A percentile compares a stretch with the other conserved stretches of the same genome.
Conservation (phyloP, 108 stramenopile species). For the Nitzschia sp. region DNA sequence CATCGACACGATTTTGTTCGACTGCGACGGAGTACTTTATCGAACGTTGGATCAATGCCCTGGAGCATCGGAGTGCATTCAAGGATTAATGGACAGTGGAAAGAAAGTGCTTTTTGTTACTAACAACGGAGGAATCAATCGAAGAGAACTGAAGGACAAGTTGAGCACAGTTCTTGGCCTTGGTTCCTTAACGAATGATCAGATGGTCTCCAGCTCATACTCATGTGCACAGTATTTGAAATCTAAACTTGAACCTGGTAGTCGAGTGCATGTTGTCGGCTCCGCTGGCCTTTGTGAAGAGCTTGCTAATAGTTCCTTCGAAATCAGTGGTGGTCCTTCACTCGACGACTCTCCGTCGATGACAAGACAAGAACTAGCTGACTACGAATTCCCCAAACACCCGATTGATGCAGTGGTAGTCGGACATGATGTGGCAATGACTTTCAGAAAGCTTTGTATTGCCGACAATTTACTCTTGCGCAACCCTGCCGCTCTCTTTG, state of each 20-base stretch:
- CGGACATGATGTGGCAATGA: constrained; percentile 74
- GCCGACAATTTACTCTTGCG: constrained; percentile 72
- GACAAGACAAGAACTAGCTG: constrained; percentile 67
- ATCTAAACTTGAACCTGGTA: constrained; percentile 12
- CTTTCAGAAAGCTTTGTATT: constrained; percentile 77
- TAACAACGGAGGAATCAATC: constrained; percentile 78
- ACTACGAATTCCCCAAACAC: constrained; percentile 48
- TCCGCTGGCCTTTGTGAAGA: constrained; percentile 71
- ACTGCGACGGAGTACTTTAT: constrained; percentile 89
- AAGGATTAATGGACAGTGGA: constrained; percentile 32
- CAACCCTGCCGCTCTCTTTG: constrained; percentile 67
- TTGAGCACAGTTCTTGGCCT: constrained; percentile 43
- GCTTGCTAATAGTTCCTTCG: constrained; percentile 51
- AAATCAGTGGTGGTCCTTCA: constrained; percentile 40
- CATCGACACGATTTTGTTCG: constrained; percentile 74
- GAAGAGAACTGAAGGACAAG: constrained; percentile 62
- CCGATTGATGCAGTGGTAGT: constrained; percentile 79
- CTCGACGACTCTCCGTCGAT: constrained; percentile 33
- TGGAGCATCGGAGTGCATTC: constrained; percentile 54
- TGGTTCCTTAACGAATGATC: constrained; percentile 47
- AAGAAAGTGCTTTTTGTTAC: constrained; percentile 84
- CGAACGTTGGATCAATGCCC: constrained; percentile 67
- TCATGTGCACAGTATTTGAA: constrained; percentile 61
- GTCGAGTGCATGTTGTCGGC: constrained; percentile 79
- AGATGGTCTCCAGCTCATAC: constrained; percentile 76